A percentile compares a stretch with the other conserved stretches of the same genome.
phyloP scores from a whole-genome alignment of 106 monocot species.

The Allium fistulosum region DNA sequence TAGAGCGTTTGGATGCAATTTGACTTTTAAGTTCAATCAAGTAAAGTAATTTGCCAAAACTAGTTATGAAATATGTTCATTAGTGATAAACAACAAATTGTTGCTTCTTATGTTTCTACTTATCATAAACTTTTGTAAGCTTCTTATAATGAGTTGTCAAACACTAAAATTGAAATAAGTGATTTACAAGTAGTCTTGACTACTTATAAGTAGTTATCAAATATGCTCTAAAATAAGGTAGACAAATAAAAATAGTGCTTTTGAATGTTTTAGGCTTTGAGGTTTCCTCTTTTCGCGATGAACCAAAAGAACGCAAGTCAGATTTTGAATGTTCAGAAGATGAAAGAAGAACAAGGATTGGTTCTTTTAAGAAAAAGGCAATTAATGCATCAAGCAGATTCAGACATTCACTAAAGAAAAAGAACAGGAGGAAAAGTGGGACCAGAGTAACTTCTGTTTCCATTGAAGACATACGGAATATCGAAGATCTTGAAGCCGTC shows the following conservation, averaged over 20 bases:
- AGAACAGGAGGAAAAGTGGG: conserved; percentile 32
- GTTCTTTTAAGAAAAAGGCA: conserved; percentile 52
- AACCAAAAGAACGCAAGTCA: conserved; percentile 35
- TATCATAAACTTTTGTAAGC: too few species aligned
- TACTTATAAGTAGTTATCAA: too few species aligned
- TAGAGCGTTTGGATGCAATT: too few species aligned
- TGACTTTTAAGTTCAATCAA: too few species aligned
- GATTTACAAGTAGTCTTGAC: too few species aligned
- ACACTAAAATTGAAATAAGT: too few species aligned
- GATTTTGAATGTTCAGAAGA: conserved; percentile 59
- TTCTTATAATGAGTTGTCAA: too few species aligned
- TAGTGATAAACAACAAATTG: too few species aligned
- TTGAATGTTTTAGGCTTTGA: conserved; percentile 36
- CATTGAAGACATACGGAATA: conserved; percentile 53
- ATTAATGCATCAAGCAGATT: conserved; percentile 53
- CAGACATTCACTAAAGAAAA: conserved; percentile 51
- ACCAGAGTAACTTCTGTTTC: conserved; percentile 40
- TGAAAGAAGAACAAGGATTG: conserved; percentile 45
- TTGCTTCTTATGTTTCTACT: too few species aligned
- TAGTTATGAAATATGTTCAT: too few species aligned
- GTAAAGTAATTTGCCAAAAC: too few species aligned
- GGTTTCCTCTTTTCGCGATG: conserved; percentile 36
- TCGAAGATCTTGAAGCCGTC: conserved; percentile 51
- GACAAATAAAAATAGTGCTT: not conserved
- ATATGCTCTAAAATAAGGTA: too few species aligned